Conservation (phyloP, 169 alveolate genomes). For the Eimeria tenella region DNA sequence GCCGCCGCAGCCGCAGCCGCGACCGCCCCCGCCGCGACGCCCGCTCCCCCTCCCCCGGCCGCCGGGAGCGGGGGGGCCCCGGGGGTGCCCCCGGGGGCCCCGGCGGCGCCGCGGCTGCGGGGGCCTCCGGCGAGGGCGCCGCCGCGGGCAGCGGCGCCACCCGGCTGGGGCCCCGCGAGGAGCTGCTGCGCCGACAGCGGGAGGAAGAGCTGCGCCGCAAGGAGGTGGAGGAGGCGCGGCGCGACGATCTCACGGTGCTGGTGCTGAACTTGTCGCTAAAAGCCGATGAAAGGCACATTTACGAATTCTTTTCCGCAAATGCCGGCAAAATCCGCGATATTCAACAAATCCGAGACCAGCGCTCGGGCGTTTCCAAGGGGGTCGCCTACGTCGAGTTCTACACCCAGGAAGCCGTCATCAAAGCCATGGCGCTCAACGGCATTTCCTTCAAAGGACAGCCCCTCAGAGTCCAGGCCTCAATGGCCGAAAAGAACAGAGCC, state of each 20-base stretch:
- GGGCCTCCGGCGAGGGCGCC: slow-evolving; percentile 26
- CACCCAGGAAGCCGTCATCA: slow-evolving; percentile 96
- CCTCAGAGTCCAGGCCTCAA: slow-evolving; percentile 95
- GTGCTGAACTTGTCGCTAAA: slow-evolving; percentile 94
- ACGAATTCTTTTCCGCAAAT: slow-evolving; percentile 94
- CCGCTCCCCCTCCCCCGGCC: slow-evolving; percentile 55
- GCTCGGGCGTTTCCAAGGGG: slow-evolving; percentile 97
- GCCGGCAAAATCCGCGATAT: slow-evolving; percentile 99
- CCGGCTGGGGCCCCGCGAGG: slow-evolving; percentile 76
- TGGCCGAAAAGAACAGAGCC: slow-evolving; percentile 99
- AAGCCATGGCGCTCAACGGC: slow-evolving; percentile 96
- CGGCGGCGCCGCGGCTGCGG: slow-evolving; percentile 60
- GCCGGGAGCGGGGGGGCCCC: slow-evolving; percentile 26
- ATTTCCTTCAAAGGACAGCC: slow-evolving; percentile 94
- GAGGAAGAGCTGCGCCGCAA: slow-evolving; percentile 87
- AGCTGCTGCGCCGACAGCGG: slow-evolving; percentile 86
- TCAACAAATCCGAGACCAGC: slow-evolving; percentile 96
- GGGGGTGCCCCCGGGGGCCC: slow-evolving; percentile 75
- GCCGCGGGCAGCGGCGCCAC: slow-evolving; percentile 36
- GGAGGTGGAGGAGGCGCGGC: slow-evolving; percentile 97
- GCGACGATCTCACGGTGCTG: slow-evolving; percentile 98
- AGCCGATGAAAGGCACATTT: slow-evolving; percentile 97
- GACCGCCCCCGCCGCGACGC: slow-evolving; percentile 59
- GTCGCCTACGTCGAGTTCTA: slow-evolving; percentile 98
- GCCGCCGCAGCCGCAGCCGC: slow-evolving; percentile 69